Base-by-base conservation (phyloP, 306 rosid genomes). In the Lithocarpus polystachyus region DNA sequence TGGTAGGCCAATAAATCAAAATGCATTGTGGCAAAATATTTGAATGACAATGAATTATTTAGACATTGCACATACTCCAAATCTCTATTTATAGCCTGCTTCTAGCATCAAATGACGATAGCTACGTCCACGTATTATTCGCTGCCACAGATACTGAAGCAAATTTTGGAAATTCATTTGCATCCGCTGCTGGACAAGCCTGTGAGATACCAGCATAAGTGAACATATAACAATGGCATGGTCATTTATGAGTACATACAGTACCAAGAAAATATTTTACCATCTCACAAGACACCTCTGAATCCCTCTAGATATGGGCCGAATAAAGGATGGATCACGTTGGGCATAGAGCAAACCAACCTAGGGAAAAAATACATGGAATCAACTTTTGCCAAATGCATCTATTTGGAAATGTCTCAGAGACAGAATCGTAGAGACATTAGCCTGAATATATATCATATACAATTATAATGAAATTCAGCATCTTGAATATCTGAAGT, bases 281-380 rank as follows among this genome's bases (percentile, higher is more conserved):
- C 99, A 95, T 95, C 99, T 89, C 74, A 90, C 93, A 54, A 95
- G 85, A 82, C 99, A 95, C 84, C 97, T 86, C 85, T 95, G 89
- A 77, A 93, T 91, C 24, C 97, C 99, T 86, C 43, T 89, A 81
- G 99, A 89, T 86, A 90, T 76, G 62, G 99, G 98, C 56, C 99
- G 97, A 82, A 95, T 56, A 78, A 95, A 83, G 64, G 97, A 93
- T 56, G 97, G 99, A 79, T 95, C 97, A 73, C 99, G 82, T 77
- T 91, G 98, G 72, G 92, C 82, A 83, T 91, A 95, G 62, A 95
- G 90, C 89, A 95, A 82, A 22, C 99, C 99, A 67, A 91, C 97
- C 99, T 95, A 72, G 73, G 77, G 77, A 45, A 57, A 70, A 24
- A 48, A 75, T 43, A 56, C 2, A 71, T 35, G 13, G 53, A 45